These are phyloP conservation scores for Boletus rubroflammeus DNA, from an alignment of 768 basidiomycete genomes.

Conservation along the genomic window DNA sequence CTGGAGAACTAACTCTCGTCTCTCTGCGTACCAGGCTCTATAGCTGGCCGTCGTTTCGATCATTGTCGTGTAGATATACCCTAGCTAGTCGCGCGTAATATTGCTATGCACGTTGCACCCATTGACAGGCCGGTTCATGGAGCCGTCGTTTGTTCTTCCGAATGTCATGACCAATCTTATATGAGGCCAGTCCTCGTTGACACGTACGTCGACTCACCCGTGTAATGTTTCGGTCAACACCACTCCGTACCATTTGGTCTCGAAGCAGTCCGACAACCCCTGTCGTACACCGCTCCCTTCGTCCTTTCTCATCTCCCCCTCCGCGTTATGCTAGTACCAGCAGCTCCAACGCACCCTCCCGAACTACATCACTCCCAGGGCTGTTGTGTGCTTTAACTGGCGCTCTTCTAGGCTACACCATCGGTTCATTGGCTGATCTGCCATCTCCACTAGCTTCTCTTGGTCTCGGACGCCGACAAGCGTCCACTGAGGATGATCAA, in stretches of 20 bases:
- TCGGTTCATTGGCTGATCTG: conserved; percentile 12
- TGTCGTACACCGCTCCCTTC: background rate
- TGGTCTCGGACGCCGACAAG: background rate
- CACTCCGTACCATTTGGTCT: conserved; percentile 2
- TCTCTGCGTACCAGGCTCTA: conserved; percentile 10
- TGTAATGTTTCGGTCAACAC: conserved; percentile 13
- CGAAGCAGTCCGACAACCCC: background rate
- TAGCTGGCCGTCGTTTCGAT: conserved; percentile 3
- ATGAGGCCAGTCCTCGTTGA: background rate
- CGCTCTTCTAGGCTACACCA: conserved; percentile 18
- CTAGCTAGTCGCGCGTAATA: background rate
- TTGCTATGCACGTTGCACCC: background rate
- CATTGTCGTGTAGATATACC: conserved; percentile 10
- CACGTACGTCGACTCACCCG: background rate
- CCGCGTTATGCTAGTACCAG: conserved; percentile 11
- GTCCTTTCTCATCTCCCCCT: background rate
- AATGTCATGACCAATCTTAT: too few species aligned
- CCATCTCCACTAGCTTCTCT: conserved; percentile 7
- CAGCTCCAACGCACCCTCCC: background rate
- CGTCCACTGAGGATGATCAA: conserved; percentile 6
- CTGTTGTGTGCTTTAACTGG: conserved; percentile 19
- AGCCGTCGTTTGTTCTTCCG: background rate
- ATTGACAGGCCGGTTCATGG: background rate
- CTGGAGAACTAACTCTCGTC: background rate
- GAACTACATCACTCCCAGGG: conserved; percentile 1